A percentile compares a stretch with the other conserved stretches of the same genome.
These are phyloP conservation scores for Alternaria ethzedia DNA, from an alignment of 2,329 filamentous ascomycete genomes.

Conservation along the genomic window DNA sequence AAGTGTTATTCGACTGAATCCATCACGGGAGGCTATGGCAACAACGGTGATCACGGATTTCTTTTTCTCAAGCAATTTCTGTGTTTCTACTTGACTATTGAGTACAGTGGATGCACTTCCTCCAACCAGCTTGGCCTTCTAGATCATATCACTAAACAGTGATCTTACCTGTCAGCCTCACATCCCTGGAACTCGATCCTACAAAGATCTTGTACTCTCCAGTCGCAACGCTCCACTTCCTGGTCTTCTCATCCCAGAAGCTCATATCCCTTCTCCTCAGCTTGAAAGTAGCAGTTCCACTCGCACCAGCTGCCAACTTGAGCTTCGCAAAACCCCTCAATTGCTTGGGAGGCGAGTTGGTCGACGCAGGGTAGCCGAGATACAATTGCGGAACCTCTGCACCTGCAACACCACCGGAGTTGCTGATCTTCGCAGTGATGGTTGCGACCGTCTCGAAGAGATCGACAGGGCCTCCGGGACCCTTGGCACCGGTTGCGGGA, in stretches of 20 bases:
- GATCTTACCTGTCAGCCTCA: slow-evolving; percentile 43
- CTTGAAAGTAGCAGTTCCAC: slow-evolving; percentile 41
- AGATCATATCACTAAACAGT: slow-evolving; percentile 29
- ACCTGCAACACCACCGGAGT: slow-evolving; percentile 44
- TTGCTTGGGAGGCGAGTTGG: slow-evolving; percentile 42
- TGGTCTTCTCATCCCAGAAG: slow-evolving; percentile 43
- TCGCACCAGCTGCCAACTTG: slow-evolving; percentile 37
- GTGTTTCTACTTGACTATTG: not conserved
- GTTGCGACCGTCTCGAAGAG: slow-evolving; percentile 46
- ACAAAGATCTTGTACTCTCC: slow-evolving; percentile 44
- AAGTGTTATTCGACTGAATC: too few species aligned
- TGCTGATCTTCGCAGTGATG: slow-evolving; percentile 44
- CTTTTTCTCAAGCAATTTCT: not conserved
- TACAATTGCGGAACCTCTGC: slow-evolving; percentile 50
- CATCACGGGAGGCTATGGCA: not conserved
- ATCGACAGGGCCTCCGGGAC: slow-evolving; percentile 37
- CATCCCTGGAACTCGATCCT: slow-evolving; percentile 46
- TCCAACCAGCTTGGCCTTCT: not conserved
- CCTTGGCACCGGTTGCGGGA: slow-evolving; percentile 32
- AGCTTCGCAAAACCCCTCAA: slow-evolving; percentile 48
- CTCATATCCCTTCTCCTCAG: slow-evolving; percentile 47
- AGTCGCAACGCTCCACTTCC: slow-evolving; percentile 44
- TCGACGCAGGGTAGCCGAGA: slow-evolving; percentile 42
- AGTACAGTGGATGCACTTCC: not conserved
- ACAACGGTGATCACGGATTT: not conserved